Evolutionary conservation across 1,284 basidiomycete species (phyloP).

Genomic region (Coriolopsis trogii): DNA sequence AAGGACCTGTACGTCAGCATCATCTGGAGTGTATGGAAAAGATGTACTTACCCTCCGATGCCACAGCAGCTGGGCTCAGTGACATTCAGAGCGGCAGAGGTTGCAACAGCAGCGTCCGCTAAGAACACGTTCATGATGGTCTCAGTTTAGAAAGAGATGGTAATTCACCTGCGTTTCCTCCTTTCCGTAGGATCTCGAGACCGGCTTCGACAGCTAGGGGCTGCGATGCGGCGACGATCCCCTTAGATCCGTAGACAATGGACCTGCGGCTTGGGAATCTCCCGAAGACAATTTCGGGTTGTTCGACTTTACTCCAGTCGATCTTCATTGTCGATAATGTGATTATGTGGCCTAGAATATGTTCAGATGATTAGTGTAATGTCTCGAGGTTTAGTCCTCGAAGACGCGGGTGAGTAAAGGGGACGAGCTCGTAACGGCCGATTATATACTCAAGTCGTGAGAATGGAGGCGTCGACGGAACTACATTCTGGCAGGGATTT

Average conservation of each 20-base stretch:
- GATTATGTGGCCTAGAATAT: not conserved
- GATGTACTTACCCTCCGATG: slow-evolving; percentile 67
- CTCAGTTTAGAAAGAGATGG: not conserved
- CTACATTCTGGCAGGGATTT: no score
- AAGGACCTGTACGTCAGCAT: not conserved
- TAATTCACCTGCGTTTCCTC: slow-evolving; percentile 84
- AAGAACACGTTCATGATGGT: not conserved
- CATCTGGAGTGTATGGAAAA: slow-evolving; percentile 1
- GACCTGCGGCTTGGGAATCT: slow-evolving; percentile 73
- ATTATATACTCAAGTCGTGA: slow-evolving; percentile 11
- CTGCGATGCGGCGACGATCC: slow-evolving; percentile 88
- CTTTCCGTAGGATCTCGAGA: slow-evolving; percentile 84
- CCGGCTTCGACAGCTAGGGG: slow-evolving; percentile 90
- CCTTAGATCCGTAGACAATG: slow-evolving; percentile 85
- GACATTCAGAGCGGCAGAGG: slow-evolving; percentile 87
- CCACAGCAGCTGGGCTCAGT: slow-evolving; percentile 83
- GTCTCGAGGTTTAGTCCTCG: not conserved
- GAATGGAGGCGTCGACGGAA: slow-evolving; percentile 9
- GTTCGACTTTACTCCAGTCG: slow-evolving; percentile 71
- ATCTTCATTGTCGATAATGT: slow-evolving; percentile 43
- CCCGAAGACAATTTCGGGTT: slow-evolving; percentile 59
- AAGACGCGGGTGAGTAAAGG: not conserved
- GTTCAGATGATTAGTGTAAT: not conserved
- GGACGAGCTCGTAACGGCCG: not conserved
- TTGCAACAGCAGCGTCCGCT: slow-evolving; percentile 80